A percentile compares a stretch with the other conserved stretches of the same genome.
phyloP scores from a whole-genome alignment of 139 green algal genomes.

The Chlamydomonas applanata region DNA sequence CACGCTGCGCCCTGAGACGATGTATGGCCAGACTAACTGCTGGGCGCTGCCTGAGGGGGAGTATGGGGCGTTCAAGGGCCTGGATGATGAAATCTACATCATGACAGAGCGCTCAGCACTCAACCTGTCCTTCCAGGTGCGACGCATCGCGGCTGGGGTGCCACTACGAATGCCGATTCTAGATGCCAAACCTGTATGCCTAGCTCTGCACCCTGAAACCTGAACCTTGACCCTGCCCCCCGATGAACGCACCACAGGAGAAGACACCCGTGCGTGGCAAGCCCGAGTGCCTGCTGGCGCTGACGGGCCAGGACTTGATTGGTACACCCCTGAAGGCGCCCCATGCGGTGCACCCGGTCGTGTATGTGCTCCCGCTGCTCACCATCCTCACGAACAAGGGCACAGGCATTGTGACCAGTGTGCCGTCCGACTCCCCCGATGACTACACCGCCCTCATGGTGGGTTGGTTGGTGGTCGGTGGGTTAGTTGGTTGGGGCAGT shows the following conservation, averaged over 20 bases:
- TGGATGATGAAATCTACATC: constrained; percentile 86
- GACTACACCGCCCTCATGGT: constrained; percentile 90
- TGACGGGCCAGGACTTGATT: constrained; percentile 92
- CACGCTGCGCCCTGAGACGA: constrained; percentile 97
- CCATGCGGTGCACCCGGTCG: constrained; percentile 61
- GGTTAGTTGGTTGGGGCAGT: not conserved
- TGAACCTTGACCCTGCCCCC: too few relatives aligned
- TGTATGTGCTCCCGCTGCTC: constrained; percentile 95
- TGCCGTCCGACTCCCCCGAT: constrained; percentile 94
- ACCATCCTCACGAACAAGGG: constrained; percentile 98
- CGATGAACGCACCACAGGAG: constrained; percentile 10
- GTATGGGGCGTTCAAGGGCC: constrained; percentile 86
- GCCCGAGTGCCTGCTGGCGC: constrained; percentile 70
- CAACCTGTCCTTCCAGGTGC: constrained; percentile 92
- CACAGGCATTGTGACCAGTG: constrained; percentile 95
- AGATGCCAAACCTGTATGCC: too few relatives aligned
- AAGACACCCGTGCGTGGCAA: constrained; percentile 11
- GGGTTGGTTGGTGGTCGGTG: not conserved
- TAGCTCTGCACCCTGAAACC: too few relatives aligned
- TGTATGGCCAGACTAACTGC: constrained; percentile 98
- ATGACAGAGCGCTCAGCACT: constrained; percentile 83
- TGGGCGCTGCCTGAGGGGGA: constrained; percentile 96
- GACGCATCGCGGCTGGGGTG: too few relatives aligned
- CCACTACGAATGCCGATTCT: too few relatives aligned
- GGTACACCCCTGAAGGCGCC: constrained; percentile 79